Evolutionary conservation across 352 stramenopile genomes (phyloP), one percentile per base, ranked within the genome.

Genomic region (Plasmopara muralis): DNA sequence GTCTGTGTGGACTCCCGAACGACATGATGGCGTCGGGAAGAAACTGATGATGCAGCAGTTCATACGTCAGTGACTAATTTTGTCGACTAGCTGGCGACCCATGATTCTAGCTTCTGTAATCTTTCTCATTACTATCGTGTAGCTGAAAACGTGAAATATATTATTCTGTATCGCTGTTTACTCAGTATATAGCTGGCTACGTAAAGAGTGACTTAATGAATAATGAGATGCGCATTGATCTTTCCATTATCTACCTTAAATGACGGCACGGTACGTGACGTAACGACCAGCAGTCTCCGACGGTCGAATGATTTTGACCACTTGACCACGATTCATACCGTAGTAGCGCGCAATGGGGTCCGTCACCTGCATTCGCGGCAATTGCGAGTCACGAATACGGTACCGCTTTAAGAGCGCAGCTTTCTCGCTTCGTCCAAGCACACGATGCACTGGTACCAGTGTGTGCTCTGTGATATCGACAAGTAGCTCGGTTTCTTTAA

Each of bases 381-480:
- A 83, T 74, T 99, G 97, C 51, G 85, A 98, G 66, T 99, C 96
- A 53, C 98, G 98, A 57, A 99, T 91, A 48, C 97, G 95, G 71
- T 99, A 99, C 33, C 97, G 74, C 71, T 98, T 97, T 14, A 99
- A 77, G 33, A 99, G 77, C 62, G 98, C 95, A 31, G 86, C 77
- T 72, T 99, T 99, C 75, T 99, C 93, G 50, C 97, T 92, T 39
- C 82, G 74, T n/a, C 65, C 89, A 0, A 99, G 82, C 47, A 99
- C 94, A 70, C 95, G 87, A 85, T 99, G 97, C 60, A 99, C 93
- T 7, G 97, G 97, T 57, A 98, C 96, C 37, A 99, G 82, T 61
- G 96, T 97, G 83, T 99, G 97, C 64, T 99, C 93, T 34, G 97
- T 99, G 68, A 99, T 99, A 73, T 99, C 97, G 33, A 99, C 95